A percentile compares a stretch with the other conserved stretches of the same genome.
Conservation (phyloP, 2,329 filamentous ascomycete genomes). For the Fusarium multiceps region DNA sequence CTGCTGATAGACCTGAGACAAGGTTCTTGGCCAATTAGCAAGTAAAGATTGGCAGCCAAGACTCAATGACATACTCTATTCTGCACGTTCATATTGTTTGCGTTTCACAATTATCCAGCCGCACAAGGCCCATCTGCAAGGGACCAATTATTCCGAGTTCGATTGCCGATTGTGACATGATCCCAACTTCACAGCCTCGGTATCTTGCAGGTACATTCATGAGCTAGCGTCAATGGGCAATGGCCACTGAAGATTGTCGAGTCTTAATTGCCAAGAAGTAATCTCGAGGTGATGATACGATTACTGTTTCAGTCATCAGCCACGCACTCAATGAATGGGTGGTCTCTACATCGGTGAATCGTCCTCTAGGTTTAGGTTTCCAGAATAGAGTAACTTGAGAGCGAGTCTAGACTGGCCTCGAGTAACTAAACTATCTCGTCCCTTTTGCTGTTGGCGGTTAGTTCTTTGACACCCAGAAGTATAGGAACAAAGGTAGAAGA, state of each 20-base stretch:
- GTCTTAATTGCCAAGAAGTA: background rate
- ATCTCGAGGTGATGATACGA: background rate
- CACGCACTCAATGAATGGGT: background rate
- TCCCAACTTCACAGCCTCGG: background rate
- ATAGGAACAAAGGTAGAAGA: background rate
- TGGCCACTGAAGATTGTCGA: background rate
- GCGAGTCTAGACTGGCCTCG: too few relatives aligned
- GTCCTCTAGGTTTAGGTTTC: too few relatives aligned
- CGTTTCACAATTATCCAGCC: background rate
- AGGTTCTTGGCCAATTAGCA: background rate
- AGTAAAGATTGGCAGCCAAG: background rate
- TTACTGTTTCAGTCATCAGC: background rate
- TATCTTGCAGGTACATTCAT: background rate
- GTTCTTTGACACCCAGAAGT: too few relatives aligned
- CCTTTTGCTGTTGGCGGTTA: too few relatives aligned
- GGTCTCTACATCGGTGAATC: background rate
- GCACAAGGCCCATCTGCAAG: background rate
- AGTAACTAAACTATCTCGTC: too few relatives aligned
- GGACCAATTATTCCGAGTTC: background rate
- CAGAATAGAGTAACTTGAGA: too few relatives aligned
- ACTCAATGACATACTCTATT: background rate
- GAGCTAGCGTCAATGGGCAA: too few relatives aligned
- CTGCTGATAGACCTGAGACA: background rate
- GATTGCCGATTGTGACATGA: background rate
- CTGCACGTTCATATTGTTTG: background rate